These are phyloP conservation scores for Tinospora cordifolia DNA, from an alignment of 164 flowering plant species.

Conservation along the genomic window DNA sequence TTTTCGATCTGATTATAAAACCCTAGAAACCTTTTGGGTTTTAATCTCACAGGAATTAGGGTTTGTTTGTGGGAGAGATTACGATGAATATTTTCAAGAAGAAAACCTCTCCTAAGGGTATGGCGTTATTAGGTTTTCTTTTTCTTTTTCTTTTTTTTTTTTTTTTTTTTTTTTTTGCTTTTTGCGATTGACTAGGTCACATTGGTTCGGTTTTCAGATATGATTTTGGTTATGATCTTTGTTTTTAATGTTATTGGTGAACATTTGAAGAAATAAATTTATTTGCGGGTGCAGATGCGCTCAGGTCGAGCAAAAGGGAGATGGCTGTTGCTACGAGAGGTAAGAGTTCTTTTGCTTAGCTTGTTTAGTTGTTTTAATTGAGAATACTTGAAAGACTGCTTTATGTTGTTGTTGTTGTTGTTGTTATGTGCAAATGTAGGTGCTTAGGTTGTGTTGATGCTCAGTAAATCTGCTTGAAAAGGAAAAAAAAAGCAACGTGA, in stretches of 20 bases:
- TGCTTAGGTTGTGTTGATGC: background rate
- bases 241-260: background rate
- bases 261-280: background rate
- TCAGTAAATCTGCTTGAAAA: background rate
- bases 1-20: too few species aligned
- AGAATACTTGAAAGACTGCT: background rate
- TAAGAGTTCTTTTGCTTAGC: slow-evolving; percentile 12
- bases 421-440: background rate
- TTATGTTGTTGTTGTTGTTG: background rate
- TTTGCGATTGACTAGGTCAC: too few species aligned
- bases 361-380: background rate
- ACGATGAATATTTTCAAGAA: background rate
- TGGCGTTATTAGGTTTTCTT: background rate
- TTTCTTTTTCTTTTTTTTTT: background rate
- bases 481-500: background rate
- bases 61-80: background rate
- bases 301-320: slow-evolving; percentile 68
- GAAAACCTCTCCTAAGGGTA: background rate
- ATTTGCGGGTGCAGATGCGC: slow-evolving; percentile 45
- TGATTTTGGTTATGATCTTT: background rate
- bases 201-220: background rate
- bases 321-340: slow-evolving; percentile 85
- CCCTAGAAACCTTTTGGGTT: background rate
- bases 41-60: background rate
- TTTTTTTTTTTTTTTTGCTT: background rate